A percentile compares a stretch with the other conserved stretches of the same genome.
These are phyloP conservation scores for Hypoxylon sp. DNA, from an alignment of 2,329 filamentous ascomycete species.

Conservation along the genomic window DNA sequence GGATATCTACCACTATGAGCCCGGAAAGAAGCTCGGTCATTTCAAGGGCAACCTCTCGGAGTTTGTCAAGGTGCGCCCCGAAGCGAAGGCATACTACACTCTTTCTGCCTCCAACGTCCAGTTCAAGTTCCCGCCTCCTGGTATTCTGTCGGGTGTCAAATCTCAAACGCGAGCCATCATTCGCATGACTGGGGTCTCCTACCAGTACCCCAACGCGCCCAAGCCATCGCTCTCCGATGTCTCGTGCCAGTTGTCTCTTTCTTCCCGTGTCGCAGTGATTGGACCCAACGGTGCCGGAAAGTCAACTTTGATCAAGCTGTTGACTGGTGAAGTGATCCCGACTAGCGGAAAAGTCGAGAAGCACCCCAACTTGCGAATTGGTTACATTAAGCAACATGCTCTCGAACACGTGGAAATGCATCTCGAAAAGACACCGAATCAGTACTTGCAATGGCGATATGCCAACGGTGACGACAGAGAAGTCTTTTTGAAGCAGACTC, in stretches of 20 bases:
- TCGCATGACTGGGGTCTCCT: slow-evolving; percentile 92
- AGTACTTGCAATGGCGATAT: slow-evolving; percentile 99
- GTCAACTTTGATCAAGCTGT: slow-evolving; percentile 96
- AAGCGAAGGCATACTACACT: slow-evolving; percentile 98
- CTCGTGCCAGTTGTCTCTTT: slow-evolving; percentile 88
- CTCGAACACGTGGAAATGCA: slow-evolving; percentile 99
- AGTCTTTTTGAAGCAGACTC: slow-evolving; percentile 97
- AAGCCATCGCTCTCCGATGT: slow-evolving; percentile 92
- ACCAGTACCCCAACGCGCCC: slow-evolving; percentile 89
- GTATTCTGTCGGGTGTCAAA: slow-evolving; percentile 95
- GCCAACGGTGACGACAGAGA: slow-evolving; percentile 97
- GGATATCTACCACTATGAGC: slow-evolving; percentile 99
- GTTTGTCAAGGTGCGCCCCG: slow-evolving; percentile 91
- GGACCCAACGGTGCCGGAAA: slow-evolving; percentile 98
- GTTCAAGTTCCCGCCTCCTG: slow-evolving; percentile 98
- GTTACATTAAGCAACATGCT: slow-evolving; percentile 99
- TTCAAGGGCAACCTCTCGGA: slow-evolving; percentile 86
- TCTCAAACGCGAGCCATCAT: slow-evolving; percentile 94
- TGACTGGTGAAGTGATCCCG: slow-evolving; percentile 92
- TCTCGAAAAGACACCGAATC: slow-evolving; percentile 98
- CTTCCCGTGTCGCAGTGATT: slow-evolving; percentile 95
- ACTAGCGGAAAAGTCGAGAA: slow-evolving; percentile 92
- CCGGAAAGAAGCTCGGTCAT: slow-evolving; percentile 90
- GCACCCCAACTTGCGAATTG: slow-evolving; percentile 97
- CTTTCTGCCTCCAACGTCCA: slow-evolving; percentile 88